These are phyloP conservation scores for Globisporangium nunn DNA, from an alignment of 352 stramenopile species.

Conservation along the genomic window DNA sequence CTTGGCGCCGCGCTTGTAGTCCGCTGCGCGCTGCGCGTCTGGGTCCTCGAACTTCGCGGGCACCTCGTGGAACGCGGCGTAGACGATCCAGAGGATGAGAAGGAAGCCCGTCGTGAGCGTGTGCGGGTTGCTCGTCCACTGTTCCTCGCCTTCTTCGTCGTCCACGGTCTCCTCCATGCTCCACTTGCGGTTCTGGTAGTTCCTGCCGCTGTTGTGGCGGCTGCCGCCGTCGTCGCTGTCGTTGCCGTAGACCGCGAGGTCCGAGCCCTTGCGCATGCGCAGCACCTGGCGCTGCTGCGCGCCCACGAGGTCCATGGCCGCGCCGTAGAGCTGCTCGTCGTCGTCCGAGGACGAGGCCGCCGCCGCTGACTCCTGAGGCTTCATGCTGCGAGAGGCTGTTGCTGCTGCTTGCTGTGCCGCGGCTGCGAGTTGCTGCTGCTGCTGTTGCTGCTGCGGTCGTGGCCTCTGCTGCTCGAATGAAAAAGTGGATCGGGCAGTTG, in stretches of 20 bases:
- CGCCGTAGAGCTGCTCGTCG: slow-evolving; percentile 8
- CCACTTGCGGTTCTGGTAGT: slow-evolving; percentile 82
- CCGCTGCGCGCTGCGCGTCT: slow-evolving; percentile 25
- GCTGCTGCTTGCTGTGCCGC: no score
- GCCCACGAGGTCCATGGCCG: slow-evolving; percentile 23
- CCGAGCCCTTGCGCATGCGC: slow-evolving; percentile 59
- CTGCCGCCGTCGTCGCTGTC: slow-evolving; percentile 36
- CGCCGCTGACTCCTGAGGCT: not conserved
- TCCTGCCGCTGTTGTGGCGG: slow-evolving; percentile 16
- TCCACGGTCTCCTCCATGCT: slow-evolving; percentile 78
- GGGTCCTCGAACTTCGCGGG: slow-evolving; percentile 28
- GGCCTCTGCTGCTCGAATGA: no score
- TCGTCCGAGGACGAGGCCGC: slow-evolving; percentile 9
- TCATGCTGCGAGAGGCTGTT: not conserved
- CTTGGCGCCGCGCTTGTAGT: slow-evolving; percentile 69
- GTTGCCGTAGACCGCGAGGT: slow-evolving; percentile 43
- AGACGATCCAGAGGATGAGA: slow-evolving; percentile 82
- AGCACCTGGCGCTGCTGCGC: slow-evolving; percentile 47
- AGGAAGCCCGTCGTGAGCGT: slow-evolving; percentile 74
- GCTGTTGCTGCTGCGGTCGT: no score
- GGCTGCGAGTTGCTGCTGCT: no score
- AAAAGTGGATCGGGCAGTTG: no score
- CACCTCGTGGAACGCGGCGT: slow-evolving; percentile 69
- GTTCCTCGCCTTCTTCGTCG: slow-evolving; percentile 64
- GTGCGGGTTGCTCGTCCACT: slow-evolving; percentile 82